A percentile compares a stretch with the other conserved stretches of the same genome.
These are phyloP conservation scores for Viridothelium virens DNA, from an alignment of 495 filamentous ascomycete genomes.

Conservation along the genomic window DNA sequence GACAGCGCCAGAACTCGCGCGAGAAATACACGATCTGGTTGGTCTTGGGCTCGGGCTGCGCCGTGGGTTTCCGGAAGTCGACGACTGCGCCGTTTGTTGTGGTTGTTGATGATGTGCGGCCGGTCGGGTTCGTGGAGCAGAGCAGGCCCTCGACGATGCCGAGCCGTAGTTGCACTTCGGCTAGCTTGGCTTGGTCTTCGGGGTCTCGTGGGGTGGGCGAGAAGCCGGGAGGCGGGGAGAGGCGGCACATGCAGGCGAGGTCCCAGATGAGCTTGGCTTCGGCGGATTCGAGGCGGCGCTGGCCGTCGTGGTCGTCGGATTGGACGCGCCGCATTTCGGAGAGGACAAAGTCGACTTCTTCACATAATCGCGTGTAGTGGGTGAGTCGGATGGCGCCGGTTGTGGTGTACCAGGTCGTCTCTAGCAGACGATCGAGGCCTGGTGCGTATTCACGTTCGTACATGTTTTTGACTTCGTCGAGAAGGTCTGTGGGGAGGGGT, in stretches of 20 bases:
- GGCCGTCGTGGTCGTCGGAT: constrained; percentile 27
- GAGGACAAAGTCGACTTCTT: constrained; percentile 23
- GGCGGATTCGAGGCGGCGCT: constrained; percentile 25
- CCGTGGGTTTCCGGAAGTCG: constrained; percentile 21
- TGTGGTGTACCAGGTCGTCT: constrained; percentile 72
- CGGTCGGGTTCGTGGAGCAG: not conserved
- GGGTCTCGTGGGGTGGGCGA: not conserved
- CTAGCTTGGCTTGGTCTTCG: constrained; percentile 27
- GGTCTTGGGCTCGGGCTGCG: constrained; percentile 42
- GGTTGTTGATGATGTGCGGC: not conserved
- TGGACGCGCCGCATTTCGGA: constrained; percentile 41
- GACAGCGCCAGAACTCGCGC: constrained; percentile 70
- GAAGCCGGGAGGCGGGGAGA: constrained; percentile 6
- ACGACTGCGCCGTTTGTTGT: constrained; percentile 30
- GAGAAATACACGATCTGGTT: constrained; percentile 35
- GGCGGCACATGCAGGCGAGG: constrained; percentile 30
- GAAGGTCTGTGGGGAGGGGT: constrained; percentile 43
- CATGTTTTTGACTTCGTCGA: constrained; percentile 65
- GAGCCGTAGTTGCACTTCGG: constrained; percentile 56
- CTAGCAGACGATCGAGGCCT: constrained; percentile 71
- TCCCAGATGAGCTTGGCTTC: constrained; percentile 36
- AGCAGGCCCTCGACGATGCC: constrained; percentile 66
- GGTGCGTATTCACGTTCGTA: constrained; percentile 69
- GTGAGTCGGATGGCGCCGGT: constrained; percentile 48
- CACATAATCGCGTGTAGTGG: constrained; percentile 31